Evolutionary conservation across 495 filamentous ascomycete genomes (phyloP).

Genomic region (Aspergillus kassunensis): DNA sequence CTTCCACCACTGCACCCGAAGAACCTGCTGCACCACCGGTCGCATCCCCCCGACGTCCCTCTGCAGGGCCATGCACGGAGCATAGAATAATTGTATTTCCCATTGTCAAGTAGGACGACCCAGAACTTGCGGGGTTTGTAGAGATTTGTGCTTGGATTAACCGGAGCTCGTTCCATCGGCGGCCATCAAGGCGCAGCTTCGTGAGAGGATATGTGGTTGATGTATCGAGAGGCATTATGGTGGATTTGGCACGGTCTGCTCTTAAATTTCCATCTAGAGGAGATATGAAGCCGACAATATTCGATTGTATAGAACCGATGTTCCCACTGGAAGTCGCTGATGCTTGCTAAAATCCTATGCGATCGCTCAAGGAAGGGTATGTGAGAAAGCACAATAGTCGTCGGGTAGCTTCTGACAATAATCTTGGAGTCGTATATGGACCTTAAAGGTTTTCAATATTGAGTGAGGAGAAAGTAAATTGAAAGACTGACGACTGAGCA

Average conservation of each 20-base stretch:
- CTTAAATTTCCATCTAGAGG: not conserved
- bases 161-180: conserved; percentile 96
- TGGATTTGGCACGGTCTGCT: not conserved
- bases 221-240: conserved; percentile 83
- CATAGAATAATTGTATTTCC: conserved; percentile 96
- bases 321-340: conserved; percentile 16
- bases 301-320: not conserved
- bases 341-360: not conserved
- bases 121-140: conserved; percentile 86
- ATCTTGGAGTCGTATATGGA: not conserved
- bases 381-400: not conserved
- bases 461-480: not conserved
- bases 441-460: not conserved
- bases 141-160: conserved; percentile 83
- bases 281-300: not conserved
- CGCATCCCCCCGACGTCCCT: conserved; percentile 52
- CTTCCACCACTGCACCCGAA: conserved; percentile 61
- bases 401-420: not conserved
- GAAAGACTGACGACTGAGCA: conserved; percentile 5
- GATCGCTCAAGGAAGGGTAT: not conserved
- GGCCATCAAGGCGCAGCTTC: conserved; percentile 85
- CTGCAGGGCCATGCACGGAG: conserved; percentile 77
- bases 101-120: conserved; percentile 87
- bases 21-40: conserved; percentile 42
- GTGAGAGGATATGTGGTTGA: conserved; percentile 77